A percentile compares a stretch with the other conserved stretches of the same genome.
Conservation (phyloP, 2,329 filamentous ascomycete genomes). For the Rutstroemia sp. region DNA sequence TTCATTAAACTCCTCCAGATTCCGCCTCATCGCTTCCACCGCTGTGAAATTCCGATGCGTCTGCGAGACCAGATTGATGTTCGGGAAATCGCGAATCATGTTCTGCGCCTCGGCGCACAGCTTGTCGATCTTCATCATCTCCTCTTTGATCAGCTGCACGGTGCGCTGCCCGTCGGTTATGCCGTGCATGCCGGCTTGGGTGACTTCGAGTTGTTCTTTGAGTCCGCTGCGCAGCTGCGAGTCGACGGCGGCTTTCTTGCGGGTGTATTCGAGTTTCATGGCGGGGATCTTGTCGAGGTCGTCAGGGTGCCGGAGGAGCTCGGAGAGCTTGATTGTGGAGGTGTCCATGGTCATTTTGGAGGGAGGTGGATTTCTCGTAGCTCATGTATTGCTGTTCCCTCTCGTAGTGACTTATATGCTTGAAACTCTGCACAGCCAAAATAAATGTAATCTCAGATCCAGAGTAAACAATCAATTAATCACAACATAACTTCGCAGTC, state of each 20-base stretch:
- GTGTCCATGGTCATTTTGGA: slow-evolving; percentile 28
- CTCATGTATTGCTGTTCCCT: not conserved
- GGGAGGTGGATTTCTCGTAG: not conserved
- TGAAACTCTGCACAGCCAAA: too few species aligned
- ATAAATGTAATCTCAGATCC: not conserved
- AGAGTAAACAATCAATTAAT: not conserved
- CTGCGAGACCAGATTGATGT: slow-evolving; percentile 85
- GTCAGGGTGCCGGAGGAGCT: slow-evolving; percentile 90
- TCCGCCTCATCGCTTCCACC: slow-evolving; percentile 86
- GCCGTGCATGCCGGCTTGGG: slow-evolving; percentile 84
- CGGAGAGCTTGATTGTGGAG: slow-evolving; percentile 60
- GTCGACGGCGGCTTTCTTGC: slow-evolving; percentile 90
- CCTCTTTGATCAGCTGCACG: slow-evolving; percentile 89
- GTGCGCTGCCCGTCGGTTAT: slow-evolving; percentile 87
- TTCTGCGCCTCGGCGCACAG: slow-evolving; percentile 95
- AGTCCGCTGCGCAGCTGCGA: slow-evolving; percentile 81
- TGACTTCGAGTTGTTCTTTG: slow-evolving; percentile 87
- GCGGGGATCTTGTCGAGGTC: slow-evolving; percentile 93
- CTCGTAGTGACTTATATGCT: too few species aligned
- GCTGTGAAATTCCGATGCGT: slow-evolving; percentile 95
- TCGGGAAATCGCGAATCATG: slow-evolving; percentile 94
- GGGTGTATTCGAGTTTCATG: slow-evolving; percentile 84
- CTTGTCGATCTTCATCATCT: slow-evolving; percentile 98
- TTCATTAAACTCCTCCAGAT: slow-evolving; percentile 80
- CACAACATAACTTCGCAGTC: not conserved